These are phyloP conservation scores for Tremella yokohamensis DNA, from an alignment of 768 basidiomycete genomes.

Conservation along the genomic window DNA sequence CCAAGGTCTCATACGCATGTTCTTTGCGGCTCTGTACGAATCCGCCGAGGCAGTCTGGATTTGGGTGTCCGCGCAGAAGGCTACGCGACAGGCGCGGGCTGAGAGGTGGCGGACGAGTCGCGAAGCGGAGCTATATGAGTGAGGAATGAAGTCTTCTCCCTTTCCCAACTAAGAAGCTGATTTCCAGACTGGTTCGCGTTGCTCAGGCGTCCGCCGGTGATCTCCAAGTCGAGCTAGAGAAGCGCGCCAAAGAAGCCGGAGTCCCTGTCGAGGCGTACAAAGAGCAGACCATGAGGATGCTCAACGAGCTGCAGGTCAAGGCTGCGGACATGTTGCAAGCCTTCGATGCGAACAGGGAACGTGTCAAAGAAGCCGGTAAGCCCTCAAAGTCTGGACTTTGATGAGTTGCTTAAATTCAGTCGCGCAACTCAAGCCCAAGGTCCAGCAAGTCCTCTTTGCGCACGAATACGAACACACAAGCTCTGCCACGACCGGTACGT, in stretches of 20 bases:
- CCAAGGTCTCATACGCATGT: not conserved
- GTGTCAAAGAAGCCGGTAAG: not conserved
- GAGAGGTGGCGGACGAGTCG: constrained; percentile 16
- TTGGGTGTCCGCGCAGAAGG: constrained; percentile 9
- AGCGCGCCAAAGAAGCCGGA: constrained; percentile 27
- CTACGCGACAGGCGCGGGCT: constrained; percentile 18
- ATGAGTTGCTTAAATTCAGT: too few species aligned
- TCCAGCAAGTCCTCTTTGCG: not conserved
- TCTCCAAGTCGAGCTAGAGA: constrained; percentile 21
- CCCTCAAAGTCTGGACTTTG: not conserved
- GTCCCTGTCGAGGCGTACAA: constrained; percentile 19
- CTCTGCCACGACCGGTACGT: constrained; percentile 3
- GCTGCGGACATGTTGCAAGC: constrained; percentile 5
- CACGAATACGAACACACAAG: not conserved
- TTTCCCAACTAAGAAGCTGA: not conserved
- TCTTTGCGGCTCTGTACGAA: constrained; percentile 25
- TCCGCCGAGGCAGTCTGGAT: constrained; percentile 15
- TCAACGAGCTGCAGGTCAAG: constrained; percentile 11
- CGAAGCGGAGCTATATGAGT: constrained; percentile 8
- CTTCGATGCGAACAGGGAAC: constrained; percentile 14
- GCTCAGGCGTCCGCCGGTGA: constrained; percentile 18
- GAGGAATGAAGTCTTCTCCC: not conserved
- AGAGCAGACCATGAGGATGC: constrained; percentile 9
- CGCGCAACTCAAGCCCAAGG: too few species aligned
- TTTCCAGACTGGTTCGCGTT: constrained; percentile 4